Percentiles rank a stretch among this genome's conserved stretches.
These are phyloP conservation scores for Termitomyces sp. DNA, from an alignment of 768 basidiomycete genomes.

Conservation along the genomic window DNA sequence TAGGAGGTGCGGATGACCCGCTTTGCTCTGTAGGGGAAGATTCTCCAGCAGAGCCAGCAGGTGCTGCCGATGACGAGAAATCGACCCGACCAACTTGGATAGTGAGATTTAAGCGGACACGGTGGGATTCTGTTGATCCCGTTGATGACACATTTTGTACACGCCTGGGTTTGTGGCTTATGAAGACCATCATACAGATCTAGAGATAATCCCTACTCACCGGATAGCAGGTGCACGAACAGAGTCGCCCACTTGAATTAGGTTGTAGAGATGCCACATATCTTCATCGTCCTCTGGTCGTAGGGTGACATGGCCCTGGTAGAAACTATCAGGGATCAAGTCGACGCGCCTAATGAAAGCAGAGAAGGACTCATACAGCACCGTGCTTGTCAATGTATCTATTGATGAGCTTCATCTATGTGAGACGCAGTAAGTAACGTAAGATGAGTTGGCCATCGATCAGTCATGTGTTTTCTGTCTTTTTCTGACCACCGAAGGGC, in stretches of 20 bases:
- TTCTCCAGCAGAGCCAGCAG: slow-evolving; percentile 46
- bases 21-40: slow-evolving; percentile 28
- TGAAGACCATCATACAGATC: not conserved
- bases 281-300: slow-evolving; percentile 98
- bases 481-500: too few species aligned
- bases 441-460: not conserved
- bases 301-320: slow-evolving; percentile 88
- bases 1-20: slow-evolving; percentile 30
- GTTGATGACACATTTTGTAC: slow-evolving; percentile 89
- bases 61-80: slow-evolving; percentile 70
- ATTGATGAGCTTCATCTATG: slow-evolving; percentile 78
- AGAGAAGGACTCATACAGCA: slow-evolving; percentile 46
- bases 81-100: slow-evolving; percentile 75
- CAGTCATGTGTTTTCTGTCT: not conserved
- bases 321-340: slow-evolving; percentile 29
- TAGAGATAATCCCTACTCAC: slow-evolving; percentile 30
- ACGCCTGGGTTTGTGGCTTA: slow-evolving; percentile 44
- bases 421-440: not conserved
- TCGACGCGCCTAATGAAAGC: slow-evolving; percentile 11
- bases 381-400: slow-evolving; percentile 84
- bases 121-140: slow-evolving; percentile 90
- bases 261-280: slow-evolving; percentile 99
- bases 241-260: slow-evolving; percentile 86
- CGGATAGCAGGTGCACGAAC: slow-evolving; percentile 86
- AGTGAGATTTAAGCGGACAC: slow-evolving; percentile 83